Percentiles rank a stretch among this genome's conserved stretches.
Evolutionary conservation across 2,329 filamentous ascomycete species (phyloP).

Genomic region (Daldinia eschscholtzii): DNA sequence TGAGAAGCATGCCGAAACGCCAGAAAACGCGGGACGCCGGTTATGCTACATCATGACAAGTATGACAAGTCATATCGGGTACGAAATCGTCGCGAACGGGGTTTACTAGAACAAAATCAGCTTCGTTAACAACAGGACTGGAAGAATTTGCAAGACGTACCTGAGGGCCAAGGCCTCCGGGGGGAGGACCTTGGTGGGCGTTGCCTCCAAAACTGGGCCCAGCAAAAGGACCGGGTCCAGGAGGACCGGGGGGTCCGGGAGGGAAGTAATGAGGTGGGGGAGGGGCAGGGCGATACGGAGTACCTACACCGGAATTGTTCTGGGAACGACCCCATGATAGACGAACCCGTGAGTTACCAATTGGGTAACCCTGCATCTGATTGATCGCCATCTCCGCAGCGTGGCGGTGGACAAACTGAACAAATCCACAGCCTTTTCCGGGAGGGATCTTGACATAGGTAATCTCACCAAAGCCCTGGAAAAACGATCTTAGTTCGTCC

Average conservation of each 20-base stretch:
- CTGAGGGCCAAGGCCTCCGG: slow-evolving; percentile 52
- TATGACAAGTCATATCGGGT: slow-evolving; percentile 48
- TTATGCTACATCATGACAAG: slow-evolving; percentile 50
- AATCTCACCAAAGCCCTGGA: slow-evolving; percentile 99
- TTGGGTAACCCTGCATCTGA: slow-evolving; percentile 99
- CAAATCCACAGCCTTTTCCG: slow-evolving; percentile 98
- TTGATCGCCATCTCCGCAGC: slow-evolving; percentile 99
- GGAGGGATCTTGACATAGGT: slow-evolving; percentile 99
- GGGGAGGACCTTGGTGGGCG: slow-evolving; percentile 51
- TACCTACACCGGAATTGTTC: slow-evolving; percentile 99
- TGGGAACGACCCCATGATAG: slow-evolving; percentile 98
- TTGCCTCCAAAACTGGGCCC: slow-evolving; percentile 46
- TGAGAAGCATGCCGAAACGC: slow-evolving; percentile 52
- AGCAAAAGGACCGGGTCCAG: slow-evolving; percentile 48
- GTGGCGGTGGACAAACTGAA: slow-evolving; percentile 98
- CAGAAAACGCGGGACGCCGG: slow-evolving; percentile 53
- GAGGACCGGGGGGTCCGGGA: slow-evolving; percentile 49
- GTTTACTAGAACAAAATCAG: slow-evolving; percentile 45
- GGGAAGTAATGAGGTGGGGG: slow-evolving; percentile 54
- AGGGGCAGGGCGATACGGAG: slow-evolving; percentile 94
- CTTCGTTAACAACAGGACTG: slow-evolving; percentile 2
- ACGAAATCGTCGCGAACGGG: slow-evolving; percentile 45
- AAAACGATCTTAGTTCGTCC: slow-evolving; percentile 99
- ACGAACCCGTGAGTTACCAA: slow-evolving; percentile 97
- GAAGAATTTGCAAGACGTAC: slow-evolving; percentile 37